Evolutionary conservation across 2,329 filamentous ascomycete species (phyloP), one percentile per base, ranked within the genome.

Genomic region (Phaeosphaeria sp.): DNA sequence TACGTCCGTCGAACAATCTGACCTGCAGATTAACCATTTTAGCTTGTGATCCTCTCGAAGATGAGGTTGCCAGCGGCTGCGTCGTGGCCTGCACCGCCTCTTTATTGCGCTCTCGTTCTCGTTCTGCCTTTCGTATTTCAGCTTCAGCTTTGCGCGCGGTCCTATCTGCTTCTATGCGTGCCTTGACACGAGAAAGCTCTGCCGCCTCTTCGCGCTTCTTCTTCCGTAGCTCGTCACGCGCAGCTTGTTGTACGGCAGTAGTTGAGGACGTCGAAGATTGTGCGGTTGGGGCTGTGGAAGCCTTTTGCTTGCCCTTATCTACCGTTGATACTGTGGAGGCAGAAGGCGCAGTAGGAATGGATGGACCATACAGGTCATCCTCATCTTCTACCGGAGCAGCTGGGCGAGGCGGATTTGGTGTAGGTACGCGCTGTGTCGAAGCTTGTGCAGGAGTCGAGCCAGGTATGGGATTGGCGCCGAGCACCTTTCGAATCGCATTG

Each of bases 1-100:
- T 93, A 11, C 88, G 89, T 10, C 94, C 94, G 71, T 97, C 92
- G 55, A 96, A 90, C 0, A 97, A 82, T 7, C 93, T 87, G 18
- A 97, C 86, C 68, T 95, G 92, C 1, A 97, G 80, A 18, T 72
- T 67, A 13, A 78, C 72, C 9, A 66, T 64, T 56, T 67, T 65
- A 66, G 75, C 54, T 62, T 71, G 71, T 7, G 72, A 71, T 17
- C 68, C 68, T 48, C 54, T 65, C 55, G 70, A 73, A 39, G 64
- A 70, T 55, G 36, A 52, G 48, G 33, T 61, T 52, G 36, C 46
- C 41, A 13, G 55, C 27, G 50, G 41, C 49, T 50, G 58, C 30
- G 39, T 50, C 7, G 50, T 58, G 11, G 36, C 53, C 44, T 58
- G 58, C 6, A 48, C 46, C 13, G 30, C 6, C 39, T 53, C 44